phyloP scores from a whole-genome alignment of 2,329 filamentous ascomycete genomes.

The Cladosporium cucumerinum region DNA sequence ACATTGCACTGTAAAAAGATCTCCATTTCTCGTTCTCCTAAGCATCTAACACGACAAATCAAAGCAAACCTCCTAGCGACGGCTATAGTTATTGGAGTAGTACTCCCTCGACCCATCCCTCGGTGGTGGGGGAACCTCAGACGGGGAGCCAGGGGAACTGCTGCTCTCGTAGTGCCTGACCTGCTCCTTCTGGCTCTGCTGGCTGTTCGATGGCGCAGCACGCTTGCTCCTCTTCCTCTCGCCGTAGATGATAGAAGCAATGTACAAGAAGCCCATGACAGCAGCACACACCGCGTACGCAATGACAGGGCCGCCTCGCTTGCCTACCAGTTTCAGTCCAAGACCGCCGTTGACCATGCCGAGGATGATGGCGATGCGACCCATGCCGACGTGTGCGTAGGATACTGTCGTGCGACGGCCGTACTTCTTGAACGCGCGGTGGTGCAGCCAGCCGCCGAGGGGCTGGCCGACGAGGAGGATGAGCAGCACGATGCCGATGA shows the following conservation, averaged over 20 bases:
- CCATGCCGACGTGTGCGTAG: constrained; percentile 33
- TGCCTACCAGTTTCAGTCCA: constrained; percentile 47
- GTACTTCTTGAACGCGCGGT: constrained; percentile 48
- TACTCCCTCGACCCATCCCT: constrained; percentile 6
- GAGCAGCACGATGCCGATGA: constrained; percentile 55
- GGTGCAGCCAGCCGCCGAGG: constrained; percentile 51
- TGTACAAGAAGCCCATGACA: constrained; percentile 45
- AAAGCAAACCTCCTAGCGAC: background rate
- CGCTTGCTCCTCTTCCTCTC: constrained; percentile 25
- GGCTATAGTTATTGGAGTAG: constrained; percentile 4
- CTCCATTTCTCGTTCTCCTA: too few relatives aligned
- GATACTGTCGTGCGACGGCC: constrained; percentile 46
- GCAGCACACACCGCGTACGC: constrained; percentile 51
- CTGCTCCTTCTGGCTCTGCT: background rate
- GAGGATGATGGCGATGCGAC: constrained; percentile 43
- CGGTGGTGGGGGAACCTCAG: constrained; percentile 1
- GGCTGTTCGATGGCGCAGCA: background rate
- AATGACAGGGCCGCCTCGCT: constrained; percentile 34
- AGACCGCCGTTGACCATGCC: constrained; percentile 58
- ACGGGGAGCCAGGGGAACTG: background rate
- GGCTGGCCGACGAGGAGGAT: constrained; percentile 54
- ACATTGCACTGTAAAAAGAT: background rate
- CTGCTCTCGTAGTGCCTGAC: background rate
- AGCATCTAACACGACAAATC: background rate
- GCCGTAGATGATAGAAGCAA: constrained; percentile 32